Conservation (phyloP, 768 basidiomycete genomes). For the Dendrothele bispora region DNA sequence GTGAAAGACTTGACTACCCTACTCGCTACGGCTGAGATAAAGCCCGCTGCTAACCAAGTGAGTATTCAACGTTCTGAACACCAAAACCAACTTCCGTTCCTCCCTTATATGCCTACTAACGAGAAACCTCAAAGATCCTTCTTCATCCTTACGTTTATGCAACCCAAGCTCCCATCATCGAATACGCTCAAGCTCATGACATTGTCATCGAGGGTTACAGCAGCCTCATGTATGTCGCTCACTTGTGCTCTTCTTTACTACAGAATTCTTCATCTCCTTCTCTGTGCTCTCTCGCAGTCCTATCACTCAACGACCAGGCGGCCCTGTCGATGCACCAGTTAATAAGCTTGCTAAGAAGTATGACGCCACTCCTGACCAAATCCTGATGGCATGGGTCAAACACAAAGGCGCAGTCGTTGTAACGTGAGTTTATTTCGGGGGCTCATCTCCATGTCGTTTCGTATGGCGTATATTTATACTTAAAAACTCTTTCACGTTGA, state of each 20-base stretch:
- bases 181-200: conserved; percentile 53
- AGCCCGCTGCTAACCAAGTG: conserved; percentile 71
- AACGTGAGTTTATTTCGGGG: conserved; percentile 44
- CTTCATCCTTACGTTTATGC: conserved; percentile 72
- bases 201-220: conserved; percentile 78
- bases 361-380: conserved; percentile 58
- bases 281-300: conserved; percentile 1
- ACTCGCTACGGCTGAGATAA: conserved; percentile 58
- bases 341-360: conserved; percentile 50
- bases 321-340: conserved; percentile 63
- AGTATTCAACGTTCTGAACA: too few species aligned
- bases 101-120: neutral
- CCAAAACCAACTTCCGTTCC: too few species aligned
- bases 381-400: conserved; percentile 72
- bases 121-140: conserved; percentile 45
- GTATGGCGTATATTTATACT: neutral
- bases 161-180: conserved; percentile 52
- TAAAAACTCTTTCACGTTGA: neutral
- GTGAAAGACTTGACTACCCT: conserved; percentile 53
- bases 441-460: too few species aligned
- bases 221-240: conserved; percentile 58
- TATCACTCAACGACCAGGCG: conserved; percentile 32
- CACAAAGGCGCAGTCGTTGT: conserved; percentile 65
- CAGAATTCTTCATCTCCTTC: too few species aligned
- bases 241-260: too few species aligned